Base-by-base conservation (phyloP, 2,329 filamentous ascomycete genomes). In the Fusarium beomiforme region DNA sequence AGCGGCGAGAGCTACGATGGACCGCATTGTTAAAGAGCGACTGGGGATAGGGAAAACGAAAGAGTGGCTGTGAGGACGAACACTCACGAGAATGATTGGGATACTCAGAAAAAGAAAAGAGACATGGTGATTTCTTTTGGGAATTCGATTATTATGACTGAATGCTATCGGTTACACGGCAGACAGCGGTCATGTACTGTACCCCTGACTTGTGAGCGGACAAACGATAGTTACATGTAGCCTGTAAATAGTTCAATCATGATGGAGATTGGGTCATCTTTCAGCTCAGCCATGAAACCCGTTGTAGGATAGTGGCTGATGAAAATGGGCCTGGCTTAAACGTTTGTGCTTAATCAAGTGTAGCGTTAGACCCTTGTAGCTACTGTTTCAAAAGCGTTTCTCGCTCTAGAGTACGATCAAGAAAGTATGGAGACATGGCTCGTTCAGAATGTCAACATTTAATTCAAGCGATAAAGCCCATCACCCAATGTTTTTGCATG, bases 51-150 rank as follows among this genome's bases (percentile, higher is more conserved):
- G 16, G 41, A 26, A 43, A 1, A 14, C 17, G 13, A 64, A 61
- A 51, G 60, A 64, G 33, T 60, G 60, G 60, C 55, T 64, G 56
- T 64, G 56, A 64, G 46, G 56, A 34, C 5, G 31, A 60, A 33
- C 55, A 14, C 55, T 64, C 60, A 61, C 56, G 10, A 29, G 29
- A 44, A 1, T 42, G 2, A 36, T n/a, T 2, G 8, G 2, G 14
- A 55, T 43, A 9, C 8, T 17, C 36, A 24, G 2, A 8, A 43
- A 10, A 19, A 11, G 10, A 17, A 21, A 13, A 37, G 2, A 1
- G 8, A 10, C 23, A 42, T 36, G 23, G 13, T 9, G 21, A 12
- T 6, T 5, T 26, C n/a, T n/a, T 26, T 8, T 23, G 31, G 49
- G n/a, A 10, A 24, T 5, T 12, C 5, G n/a, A 4, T 60, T 19